Percentiles rank a stretch among this genome's conserved stretches.
phyloP scores from a whole-genome alignment of 306 rosid genomes.

The Cucurbita moschata region DNA sequence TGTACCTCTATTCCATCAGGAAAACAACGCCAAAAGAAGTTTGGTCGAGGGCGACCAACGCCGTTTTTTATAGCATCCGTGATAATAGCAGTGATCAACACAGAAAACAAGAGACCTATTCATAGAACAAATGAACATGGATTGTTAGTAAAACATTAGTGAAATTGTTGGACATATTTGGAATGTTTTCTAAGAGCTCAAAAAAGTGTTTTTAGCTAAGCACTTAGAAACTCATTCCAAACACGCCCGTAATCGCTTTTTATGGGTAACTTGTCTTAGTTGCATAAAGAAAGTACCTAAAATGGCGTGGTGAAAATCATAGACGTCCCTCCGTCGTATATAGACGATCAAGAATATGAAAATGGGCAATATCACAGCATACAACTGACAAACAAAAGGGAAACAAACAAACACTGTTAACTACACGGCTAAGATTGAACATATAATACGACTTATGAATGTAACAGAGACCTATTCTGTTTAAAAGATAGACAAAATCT shows the following conservation, averaged over 20 bases:
- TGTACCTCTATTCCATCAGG: conserved; percentile 64
- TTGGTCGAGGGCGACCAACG: conserved; percentile 94
- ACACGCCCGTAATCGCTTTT: too few relatives aligned
- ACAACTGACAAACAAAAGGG: conserved; percentile 33
- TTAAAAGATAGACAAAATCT: neutral
- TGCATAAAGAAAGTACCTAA: conserved; percentile 34
- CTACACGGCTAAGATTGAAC: too few relatives aligned
- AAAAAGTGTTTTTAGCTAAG: too few relatives aligned
- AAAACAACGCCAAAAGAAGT: conserved; percentile 97
- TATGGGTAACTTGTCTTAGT: neutral
- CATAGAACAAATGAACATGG: conserved; percentile 9
- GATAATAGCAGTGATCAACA: conserved; percentile 57
- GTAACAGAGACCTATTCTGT: neutral
- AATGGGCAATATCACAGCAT: conserved; percentile 68
- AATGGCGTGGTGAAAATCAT: conserved; percentile 76
- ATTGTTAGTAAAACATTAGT: neutral
- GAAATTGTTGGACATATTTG: neutral
- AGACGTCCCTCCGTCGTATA: conserved; percentile 60
- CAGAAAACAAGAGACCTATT: conserved; percentile 69
- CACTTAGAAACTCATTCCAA: too few relatives aligned
- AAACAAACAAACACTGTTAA: too few relatives aligned
- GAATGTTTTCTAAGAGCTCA: neutral
- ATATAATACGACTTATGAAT: too few relatives aligned
- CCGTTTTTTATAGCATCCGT: conserved; percentile 75
- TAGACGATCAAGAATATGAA: conserved; percentile 46